Evolutionary conservation across 2,329 filamentous ascomycete species (phyloP).

Genomic region (Neospermospora avenae): DNA sequence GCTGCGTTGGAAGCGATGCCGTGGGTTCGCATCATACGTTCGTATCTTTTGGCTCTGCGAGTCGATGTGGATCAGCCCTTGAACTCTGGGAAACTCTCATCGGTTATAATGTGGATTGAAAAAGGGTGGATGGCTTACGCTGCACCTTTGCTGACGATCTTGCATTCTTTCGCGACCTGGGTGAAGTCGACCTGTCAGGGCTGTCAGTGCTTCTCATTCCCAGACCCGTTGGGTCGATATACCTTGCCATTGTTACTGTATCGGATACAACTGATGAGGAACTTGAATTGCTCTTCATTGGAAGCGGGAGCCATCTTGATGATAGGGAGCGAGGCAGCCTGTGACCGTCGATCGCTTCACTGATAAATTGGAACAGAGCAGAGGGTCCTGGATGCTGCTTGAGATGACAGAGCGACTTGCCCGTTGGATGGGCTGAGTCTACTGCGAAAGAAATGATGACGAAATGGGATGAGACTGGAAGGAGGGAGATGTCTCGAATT

Average conservation of each 20-base stretch:
- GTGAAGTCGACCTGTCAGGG: constrained; percentile 58
- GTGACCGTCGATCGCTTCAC: neutral
- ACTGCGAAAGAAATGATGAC: constrained; percentile 12
- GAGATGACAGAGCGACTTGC: constrained; percentile 11
- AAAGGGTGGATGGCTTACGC: constrained; percentile 51
- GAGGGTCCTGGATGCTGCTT: constrained; percentile 8
- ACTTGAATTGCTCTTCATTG: constrained; percentile 58
- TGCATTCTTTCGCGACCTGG: constrained; percentile 60
- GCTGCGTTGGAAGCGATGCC: constrained; percentile 40
- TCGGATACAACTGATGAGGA: constrained; percentile 64
- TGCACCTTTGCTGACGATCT: constrained; percentile 62
- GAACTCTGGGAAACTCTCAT: neutral
- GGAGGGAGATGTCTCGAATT: constrained; percentile 20
- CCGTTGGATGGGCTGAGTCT: constrained; percentile 15
- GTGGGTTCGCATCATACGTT: constrained; percentile 60
- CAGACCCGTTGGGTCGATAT: constrained; percentile 25
- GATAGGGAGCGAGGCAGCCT: neutral
- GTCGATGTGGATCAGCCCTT: constrained; percentile 5
- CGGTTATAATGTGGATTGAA: neutral
- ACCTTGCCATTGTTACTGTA: constrained; percentile 59
- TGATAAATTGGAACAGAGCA: neutral
- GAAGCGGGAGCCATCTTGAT: constrained; percentile 47
- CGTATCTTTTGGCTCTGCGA: constrained; percentile 62
- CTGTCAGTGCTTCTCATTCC: neutral
- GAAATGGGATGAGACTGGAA: constrained; percentile 9